phyloP scores from a whole-genome alignment of 257 asterid genomes.

The Nicotiana attenuata region DNA sequence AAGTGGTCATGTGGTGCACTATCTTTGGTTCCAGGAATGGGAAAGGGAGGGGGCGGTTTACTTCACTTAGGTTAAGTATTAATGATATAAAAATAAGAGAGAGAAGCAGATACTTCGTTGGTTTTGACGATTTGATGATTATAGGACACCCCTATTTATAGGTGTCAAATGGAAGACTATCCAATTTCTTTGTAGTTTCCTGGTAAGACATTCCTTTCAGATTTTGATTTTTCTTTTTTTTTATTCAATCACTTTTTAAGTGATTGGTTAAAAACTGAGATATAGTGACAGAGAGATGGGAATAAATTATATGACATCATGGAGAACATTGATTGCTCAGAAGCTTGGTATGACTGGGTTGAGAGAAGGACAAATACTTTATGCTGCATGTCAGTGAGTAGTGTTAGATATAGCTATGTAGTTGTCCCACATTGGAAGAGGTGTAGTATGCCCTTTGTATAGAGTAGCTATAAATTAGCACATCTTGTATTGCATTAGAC shows the following conservation, averaged over 20 bases:
- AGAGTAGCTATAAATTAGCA: too few relatives aligned
- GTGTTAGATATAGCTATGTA: too few relatives aligned
- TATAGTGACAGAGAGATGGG: not conserved
- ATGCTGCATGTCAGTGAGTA: not conserved
- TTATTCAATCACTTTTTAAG: not conserved
- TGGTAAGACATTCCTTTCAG: not conserved
- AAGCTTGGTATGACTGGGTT: not conserved
- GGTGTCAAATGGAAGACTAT: not conserved
- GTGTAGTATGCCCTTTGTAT: too few relatives aligned
- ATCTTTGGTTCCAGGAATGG: not conserved
- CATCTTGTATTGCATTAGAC: too few relatives aligned
- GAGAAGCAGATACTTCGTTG: not conserved
- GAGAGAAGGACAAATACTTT: not conserved
- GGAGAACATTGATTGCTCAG: not conserved
- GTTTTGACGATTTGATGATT: not conserved
- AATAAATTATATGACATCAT: not conserved
- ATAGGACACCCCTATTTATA: not conserved
- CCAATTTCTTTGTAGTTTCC: not conserved
- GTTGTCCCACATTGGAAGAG: too few relatives aligned
- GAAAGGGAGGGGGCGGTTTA: not conserved
- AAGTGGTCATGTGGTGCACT: not conserved
- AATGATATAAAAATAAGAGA: not conserved
- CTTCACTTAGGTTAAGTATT: not conserved
- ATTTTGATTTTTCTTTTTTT: not conserved
- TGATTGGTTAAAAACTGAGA: not conserved